Conservation (phyloP, 805 yeast genomes). For the Myxozyma lipomycoides region DNA sequence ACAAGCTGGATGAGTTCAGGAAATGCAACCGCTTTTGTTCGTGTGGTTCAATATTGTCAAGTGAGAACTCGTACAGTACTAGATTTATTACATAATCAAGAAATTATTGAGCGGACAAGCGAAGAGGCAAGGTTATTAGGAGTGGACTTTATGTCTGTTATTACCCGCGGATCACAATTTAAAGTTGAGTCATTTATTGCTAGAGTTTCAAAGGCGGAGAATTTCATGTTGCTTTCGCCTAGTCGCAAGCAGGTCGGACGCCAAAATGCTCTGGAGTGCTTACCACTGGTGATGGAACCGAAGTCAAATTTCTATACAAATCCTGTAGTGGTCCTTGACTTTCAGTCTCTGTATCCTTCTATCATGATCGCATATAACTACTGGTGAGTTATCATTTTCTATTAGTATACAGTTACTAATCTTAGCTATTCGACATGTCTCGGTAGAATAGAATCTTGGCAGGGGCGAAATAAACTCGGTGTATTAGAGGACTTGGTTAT, state of each 20-base stretch:
- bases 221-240: slow-evolving; percentile 70
- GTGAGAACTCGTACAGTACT: slow-evolving; percentile 45
- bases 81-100: slow-evolving; percentile 55
- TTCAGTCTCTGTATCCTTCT: slow-evolving; percentile 92
- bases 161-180: slow-evolving; percentile 88
- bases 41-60: slow-evolving; percentile 47
- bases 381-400: no score
- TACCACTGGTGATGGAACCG: slow-evolving; percentile 93
- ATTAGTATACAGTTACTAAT: background rate
- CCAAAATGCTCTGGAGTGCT: slow-evolving; percentile 80
- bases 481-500: slow-evolving; percentile 44
- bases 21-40: slow-evolving; percentile 30
- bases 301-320: slow-evolving; percentile 76
- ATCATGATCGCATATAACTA: slow-evolving; percentile 86
- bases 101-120: slow-evolving; percentile 59
- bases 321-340: slow-evolving; percentile 86
- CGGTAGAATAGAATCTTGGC: slow-evolving; percentile 37
- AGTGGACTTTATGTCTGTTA: slow-evolving; percentile 81
- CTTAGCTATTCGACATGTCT: slow-evolving; percentile 44
- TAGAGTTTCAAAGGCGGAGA: slow-evolving; percentile 73
- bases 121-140: slow-evolving; percentile 87
- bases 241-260: slow-evolving; percentile 72
- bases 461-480: slow-evolving; percentile 39
- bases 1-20: slow-evolving; percentile 44
- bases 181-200: slow-evolving; percentile 83